Evolutionary conservation across 2,329 filamentous ascomycete species (phyloP).

Genomic region (Taxawa tesnikishii): DNA sequence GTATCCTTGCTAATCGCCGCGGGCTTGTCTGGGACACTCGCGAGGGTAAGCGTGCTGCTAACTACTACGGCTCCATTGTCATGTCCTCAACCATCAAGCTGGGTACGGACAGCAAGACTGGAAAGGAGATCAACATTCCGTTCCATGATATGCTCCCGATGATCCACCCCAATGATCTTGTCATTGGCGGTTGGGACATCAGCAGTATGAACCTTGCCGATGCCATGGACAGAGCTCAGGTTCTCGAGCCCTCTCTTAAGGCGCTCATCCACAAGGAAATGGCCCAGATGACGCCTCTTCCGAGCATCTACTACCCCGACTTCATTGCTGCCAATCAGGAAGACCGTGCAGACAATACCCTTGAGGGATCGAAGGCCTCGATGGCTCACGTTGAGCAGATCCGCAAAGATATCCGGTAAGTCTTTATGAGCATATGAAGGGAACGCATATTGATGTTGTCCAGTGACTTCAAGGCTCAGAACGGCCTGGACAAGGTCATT

Average conservation of each 20-base stretch:
- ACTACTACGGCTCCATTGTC: constrained; percentile 96
- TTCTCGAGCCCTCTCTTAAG: constrained; percentile 94
- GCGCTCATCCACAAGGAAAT: constrained; percentile 84
- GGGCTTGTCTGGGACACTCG: constrained; percentile 85
- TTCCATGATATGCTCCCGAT: constrained; percentile 91
- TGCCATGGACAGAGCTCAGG: constrained; percentile 90
- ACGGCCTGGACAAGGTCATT: constrained; percentile 86
- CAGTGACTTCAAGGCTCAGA: constrained; percentile 76
- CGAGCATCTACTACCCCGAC: constrained; percentile 96
- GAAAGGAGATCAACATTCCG: constrained; percentile 86
- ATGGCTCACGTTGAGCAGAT: constrained; percentile 85
- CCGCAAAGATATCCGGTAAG: constrained; percentile 74
- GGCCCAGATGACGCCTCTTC: constrained; percentile 74
- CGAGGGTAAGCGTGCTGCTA: constrained; percentile 71
- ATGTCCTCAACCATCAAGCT: constrained; percentile 98
- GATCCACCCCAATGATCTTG: constrained; percentile 93
- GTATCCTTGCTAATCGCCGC: constrained; percentile 89
- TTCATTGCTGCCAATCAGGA: constrained; percentile 99
- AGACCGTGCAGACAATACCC: constrained; percentile 82
- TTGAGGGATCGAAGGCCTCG: constrained; percentile 73
- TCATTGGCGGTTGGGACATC: constrained; percentile 96
- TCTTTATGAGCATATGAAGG: no score
- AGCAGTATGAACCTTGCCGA: constrained; percentile 77
- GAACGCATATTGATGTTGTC: no score
- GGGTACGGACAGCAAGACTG: constrained; percentile 71